Percentiles rank a stretch among this genome's conserved stretches.
Evolutionary conservation across 1,284 basidiomycete genomes (phyloP).

Genomic region (Austroboletus novae-zelandiae): DNA sequence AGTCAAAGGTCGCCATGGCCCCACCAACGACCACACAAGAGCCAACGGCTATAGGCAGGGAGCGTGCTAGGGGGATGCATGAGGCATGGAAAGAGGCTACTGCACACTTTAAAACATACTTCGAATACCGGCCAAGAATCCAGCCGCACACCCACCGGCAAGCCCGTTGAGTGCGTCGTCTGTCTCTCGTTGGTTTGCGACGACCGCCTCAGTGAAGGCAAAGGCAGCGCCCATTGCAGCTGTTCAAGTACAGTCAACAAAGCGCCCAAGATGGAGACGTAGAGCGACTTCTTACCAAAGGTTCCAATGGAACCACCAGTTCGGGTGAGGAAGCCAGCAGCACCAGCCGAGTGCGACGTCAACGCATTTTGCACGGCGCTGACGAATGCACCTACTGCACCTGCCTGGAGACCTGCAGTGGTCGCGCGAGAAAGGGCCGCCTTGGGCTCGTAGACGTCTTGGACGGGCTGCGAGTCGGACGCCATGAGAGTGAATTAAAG

Average conservation of each 20-base stretch:
- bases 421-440: slow-evolving; percentile 59
- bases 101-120: slow-evolving; percentile 42
- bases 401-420: slow-evolving; percentile 65
- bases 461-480: slow-evolving; percentile 16
- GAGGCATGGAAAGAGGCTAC: slow-evolving; percentile 4
- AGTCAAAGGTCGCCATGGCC: slow-evolving; percentile 82
- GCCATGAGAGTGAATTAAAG: slow-evolving; percentile 21
- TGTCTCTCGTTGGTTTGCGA: slow-evolving; percentile 81
- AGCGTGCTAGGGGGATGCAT: slow-evolving; percentile 57
- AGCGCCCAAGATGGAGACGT: slow-evolving; percentile 74
- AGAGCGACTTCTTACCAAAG: slow-evolving; percentile 70
- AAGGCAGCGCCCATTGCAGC: slow-evolving; percentile 92
- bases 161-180: slow-evolving; percentile 85
- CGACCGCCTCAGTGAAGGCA: slow-evolving; percentile 76
- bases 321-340: slow-evolving; percentile 35
- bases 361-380: slow-evolving; percentile 86
- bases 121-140: slow-evolving; percentile 85
- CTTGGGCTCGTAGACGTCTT: slow-evolving; percentile 52
- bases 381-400: slow-evolving; percentile 73
- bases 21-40: slow-evolving; percentile 81
- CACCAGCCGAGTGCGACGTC: slow-evolving; percentile 54
- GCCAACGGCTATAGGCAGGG: slow-evolving; percentile 80
- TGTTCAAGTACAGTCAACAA: slow-evolving; percentile 52
- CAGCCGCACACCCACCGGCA: slow-evolving; percentile 89
- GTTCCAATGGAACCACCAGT: slow-evolving; percentile 65